Evolutionary conservation across 495 filamentous ascomycete genomes (phyloP).

Genomic region (Xylaria sp.): DNA sequence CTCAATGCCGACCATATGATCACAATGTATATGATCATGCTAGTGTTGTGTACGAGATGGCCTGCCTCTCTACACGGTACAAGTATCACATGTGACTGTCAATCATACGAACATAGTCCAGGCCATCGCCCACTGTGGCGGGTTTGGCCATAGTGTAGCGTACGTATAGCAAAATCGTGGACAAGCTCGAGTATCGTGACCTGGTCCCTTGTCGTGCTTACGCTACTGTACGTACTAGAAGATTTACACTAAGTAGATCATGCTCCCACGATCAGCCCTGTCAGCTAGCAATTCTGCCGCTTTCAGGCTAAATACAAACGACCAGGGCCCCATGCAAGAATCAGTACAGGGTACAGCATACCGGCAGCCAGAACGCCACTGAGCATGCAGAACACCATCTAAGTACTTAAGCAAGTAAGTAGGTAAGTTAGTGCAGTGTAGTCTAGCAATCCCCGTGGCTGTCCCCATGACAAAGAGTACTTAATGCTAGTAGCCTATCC

Average conservation of each 20-base stretch:
- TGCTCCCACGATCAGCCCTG: constrained; percentile 23
- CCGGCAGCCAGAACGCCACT: constrained; percentile 10
- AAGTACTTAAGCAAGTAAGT: too few relatives aligned
- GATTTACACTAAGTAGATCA: constrained; percentile 15
- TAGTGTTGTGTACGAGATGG: background rate
- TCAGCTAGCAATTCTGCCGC: constrained; percentile 26
- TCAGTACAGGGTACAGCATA: background rate
- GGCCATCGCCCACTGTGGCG: constrained; percentile 2
- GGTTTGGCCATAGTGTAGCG: background rate
- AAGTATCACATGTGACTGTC: constrained; percentile 7
- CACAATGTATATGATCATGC: background rate
- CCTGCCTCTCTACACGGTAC: background rate
- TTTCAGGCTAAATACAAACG: constrained; percentile 29
- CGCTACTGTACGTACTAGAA: background rate
- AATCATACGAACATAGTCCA: constrained; percentile 3
- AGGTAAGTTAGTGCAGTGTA: too few relatives aligned
- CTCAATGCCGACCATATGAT: background rate
- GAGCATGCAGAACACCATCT: background rate
- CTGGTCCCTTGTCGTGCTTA: background rate
- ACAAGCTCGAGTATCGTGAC: background rate
- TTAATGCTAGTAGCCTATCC: background rate
- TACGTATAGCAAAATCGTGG: background rate
- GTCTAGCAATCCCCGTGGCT: background rate
- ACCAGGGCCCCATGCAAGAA: constrained; percentile 13
- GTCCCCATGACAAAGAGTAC: constrained; percentile 5